Percentiles rank a stretch among this genome's conserved stretches.
Evolutionary conservation across 2,329 filamentous ascomycete genomes (phyloP).

Genomic region (Trichoderma sp.): DNA sequence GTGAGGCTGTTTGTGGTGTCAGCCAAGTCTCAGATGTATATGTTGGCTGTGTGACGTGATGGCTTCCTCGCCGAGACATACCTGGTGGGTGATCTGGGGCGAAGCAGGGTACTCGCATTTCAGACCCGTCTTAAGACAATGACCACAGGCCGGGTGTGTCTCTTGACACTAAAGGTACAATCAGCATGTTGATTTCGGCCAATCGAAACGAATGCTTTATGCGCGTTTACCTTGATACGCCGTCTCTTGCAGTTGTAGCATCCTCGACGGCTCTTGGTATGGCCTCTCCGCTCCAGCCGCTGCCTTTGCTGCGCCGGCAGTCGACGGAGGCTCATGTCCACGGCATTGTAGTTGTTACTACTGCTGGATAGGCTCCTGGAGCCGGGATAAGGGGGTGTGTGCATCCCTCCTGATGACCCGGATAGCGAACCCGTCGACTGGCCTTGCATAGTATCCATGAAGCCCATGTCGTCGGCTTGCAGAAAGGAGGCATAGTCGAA

Average conservation of each 20-base stretch:
- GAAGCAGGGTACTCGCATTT: constrained; percentile 60
- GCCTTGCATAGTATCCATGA: constrained; percentile 23
- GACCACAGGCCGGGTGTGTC: constrained; percentile 59
- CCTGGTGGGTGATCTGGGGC: constrained; percentile 52
- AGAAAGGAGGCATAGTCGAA: constrained; percentile 44
- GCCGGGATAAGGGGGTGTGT: constrained; percentile 33
- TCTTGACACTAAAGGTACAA: constrained; percentile 58
- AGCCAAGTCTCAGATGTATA: background rate
- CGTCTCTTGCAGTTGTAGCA: constrained; percentile 67
- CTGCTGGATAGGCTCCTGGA: constrained; percentile 27
- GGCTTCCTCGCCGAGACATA: constrained; percentile 27
- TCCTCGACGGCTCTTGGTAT: constrained; percentile 64
- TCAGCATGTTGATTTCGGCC: background rate
- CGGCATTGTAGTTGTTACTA: constrained; percentile 5
- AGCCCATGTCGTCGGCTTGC: constrained; percentile 29
- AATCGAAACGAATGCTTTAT: background rate
- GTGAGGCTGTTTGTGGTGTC: constrained; percentile 43
- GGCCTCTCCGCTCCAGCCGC: constrained; percentile 56
- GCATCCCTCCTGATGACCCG: constrained; percentile 32
- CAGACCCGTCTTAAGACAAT: constrained; percentile 61
- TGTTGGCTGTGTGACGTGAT: background rate
- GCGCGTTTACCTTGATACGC: constrained; percentile 55
- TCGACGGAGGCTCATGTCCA: constrained; percentile 22
- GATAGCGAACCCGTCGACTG: constrained; percentile 24
- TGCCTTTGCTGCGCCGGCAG: constrained; percentile 33